Evolutionary conservation across 257 asterid genomes (phyloP).

Genomic region (Leptodermis oblonga): DNA sequence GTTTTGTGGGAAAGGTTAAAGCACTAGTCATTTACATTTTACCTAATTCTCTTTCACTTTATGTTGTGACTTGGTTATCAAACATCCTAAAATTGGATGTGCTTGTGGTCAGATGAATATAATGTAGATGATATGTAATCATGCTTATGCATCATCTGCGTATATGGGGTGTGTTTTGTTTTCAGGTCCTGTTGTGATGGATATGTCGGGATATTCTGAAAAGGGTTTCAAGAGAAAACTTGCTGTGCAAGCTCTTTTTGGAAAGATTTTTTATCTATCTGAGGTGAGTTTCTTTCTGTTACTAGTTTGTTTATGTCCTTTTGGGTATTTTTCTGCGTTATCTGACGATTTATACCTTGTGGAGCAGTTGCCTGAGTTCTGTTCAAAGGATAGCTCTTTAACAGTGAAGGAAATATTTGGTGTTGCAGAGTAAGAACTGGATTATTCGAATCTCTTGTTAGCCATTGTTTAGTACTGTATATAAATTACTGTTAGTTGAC

Average conservation of each 20-base stretch:
- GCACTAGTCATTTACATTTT: too few relatives aligned
- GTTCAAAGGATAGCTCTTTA: constrained; percentile 72
- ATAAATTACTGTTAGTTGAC: neutral
- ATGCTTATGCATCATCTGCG: constrained; percentile 7
- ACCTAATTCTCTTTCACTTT: neutral
- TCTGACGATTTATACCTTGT: constrained; percentile 8
- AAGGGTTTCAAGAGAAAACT: constrained; percentile 88
- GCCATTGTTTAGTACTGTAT: neutral
- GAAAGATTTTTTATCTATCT: constrained; percentile 77
- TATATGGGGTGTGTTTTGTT: constrained; percentile 33
- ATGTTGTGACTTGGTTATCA: neutral
- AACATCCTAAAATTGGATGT: neutral
- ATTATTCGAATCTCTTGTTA: constrained; percentile 9
- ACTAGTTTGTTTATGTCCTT: neutral
- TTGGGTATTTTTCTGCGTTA: constrained; percentile 11
- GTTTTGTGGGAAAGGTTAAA: neutral
- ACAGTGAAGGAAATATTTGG: constrained; percentile 87
- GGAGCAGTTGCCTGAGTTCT: constrained; percentile 81
- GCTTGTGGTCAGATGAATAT: neutral
- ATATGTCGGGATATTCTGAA: constrained; percentile 73
- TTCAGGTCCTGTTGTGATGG: constrained; percentile 96
- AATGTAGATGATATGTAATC: neutral
- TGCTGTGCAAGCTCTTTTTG: constrained; percentile 85
- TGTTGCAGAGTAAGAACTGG: constrained; percentile 75
- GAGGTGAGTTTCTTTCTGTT: constrained; percentile 42